Conservation (phyloP, 2,329 filamentous ascomycete species). For the Cryphonectria parasitica region DNA sequence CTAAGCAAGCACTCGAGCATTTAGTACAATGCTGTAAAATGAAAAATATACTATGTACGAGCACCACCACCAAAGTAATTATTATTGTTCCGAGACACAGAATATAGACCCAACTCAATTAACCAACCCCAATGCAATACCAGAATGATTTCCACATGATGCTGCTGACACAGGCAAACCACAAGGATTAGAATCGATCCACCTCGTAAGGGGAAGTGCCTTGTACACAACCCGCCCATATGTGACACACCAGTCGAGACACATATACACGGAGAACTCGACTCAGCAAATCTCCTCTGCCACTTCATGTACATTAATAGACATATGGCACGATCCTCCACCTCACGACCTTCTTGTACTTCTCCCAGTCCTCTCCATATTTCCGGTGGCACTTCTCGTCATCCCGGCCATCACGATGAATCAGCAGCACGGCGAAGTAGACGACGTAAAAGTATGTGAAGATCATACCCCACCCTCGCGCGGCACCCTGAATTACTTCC, state of each 20-base stretch:
- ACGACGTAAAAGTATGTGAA: slow-evolving; percentile 94
- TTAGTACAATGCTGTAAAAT: neutral
- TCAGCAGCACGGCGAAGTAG: slow-evolving; percentile 84
- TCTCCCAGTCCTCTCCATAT: slow-evolving; percentile 91
- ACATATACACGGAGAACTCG: neutral
- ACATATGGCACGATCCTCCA: slow-evolving; percentile 84
- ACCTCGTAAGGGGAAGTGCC: neutral
- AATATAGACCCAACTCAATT: too few relatives aligned
- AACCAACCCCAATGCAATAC: neutral
- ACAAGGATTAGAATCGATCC: neutral
- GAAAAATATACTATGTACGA: neutral
- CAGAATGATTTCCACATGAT: neutral
- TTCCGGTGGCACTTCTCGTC: slow-evolving; percentile 90
- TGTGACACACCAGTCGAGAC: neutral
- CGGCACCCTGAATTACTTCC: slow-evolving; percentile 71
- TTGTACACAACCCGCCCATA: neutral
- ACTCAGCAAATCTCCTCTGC: neutral
- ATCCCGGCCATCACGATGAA: slow-evolving; percentile 85
- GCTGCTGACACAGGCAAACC: neutral
- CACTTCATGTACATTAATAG: slow-evolving; percentile 57
- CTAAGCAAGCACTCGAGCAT: too few relatives aligned
- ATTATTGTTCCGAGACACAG: neutral
- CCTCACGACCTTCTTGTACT: slow-evolving; percentile 80
- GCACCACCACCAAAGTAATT: neutral
- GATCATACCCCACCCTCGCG: slow-evolving; percentile 81